phyloP scores from a whole-genome alignment of 116 monocot genomes.

The Posidonia oceanica region DNA sequence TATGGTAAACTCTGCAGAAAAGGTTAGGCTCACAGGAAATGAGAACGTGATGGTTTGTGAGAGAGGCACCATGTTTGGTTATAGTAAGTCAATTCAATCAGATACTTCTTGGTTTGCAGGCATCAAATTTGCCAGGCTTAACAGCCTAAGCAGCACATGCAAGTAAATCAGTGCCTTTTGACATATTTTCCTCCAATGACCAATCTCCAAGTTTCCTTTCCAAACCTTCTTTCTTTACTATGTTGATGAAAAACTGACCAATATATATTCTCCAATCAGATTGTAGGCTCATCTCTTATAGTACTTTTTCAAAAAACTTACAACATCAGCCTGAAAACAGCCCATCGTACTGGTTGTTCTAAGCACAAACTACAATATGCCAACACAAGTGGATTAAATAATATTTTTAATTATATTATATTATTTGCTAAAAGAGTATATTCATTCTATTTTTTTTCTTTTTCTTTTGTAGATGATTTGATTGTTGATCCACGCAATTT shows the following conservation, averaged over 20 bases:
- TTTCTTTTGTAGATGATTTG: conserved; percentile 68
- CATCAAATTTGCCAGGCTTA: neutral
- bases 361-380: neutral
- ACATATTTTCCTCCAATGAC: neutral
- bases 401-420: neutral
- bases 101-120: neutral
- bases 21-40: conserved; percentile 88
- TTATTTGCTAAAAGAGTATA: neutral
- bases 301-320: too few species aligned
- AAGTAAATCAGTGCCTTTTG: neutral
- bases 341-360: too few species aligned
- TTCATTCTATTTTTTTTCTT: neutral
- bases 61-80: conserved; percentile 95
- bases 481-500: conserved; percentile 95
- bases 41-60: conserved; percentile 96
- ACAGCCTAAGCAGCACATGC: neutral
- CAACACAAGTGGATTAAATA: neutral
- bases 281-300: too few species aligned
- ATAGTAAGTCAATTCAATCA: conserved; percentile 53
- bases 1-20: conserved; percentile 91
- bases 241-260: too few species aligned
- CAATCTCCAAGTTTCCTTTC: neutral
- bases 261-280: too few species aligned
- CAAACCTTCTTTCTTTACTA: neutral
- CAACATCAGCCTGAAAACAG: too few species aligned